A percentile compares a stretch with the other conserved stretches of the same genome.
phyloP scores from a whole-genome alignment of 768 basidiomycete genomes.

The Lentinula sp. region DNA sequence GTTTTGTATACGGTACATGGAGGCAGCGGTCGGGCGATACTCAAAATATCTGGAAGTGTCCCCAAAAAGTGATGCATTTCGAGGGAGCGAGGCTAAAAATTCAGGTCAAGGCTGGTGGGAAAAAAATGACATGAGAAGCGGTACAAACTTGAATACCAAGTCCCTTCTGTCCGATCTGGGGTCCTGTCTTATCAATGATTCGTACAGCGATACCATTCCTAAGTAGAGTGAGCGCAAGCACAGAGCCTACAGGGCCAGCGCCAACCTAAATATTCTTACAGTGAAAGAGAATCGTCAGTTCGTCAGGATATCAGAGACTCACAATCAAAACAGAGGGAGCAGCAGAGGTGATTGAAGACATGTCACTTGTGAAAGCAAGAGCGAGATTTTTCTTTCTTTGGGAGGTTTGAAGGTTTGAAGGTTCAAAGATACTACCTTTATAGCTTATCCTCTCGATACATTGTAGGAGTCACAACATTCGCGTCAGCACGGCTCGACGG shows the following conservation, averaged over 20 bases:
- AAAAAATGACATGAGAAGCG: no score
- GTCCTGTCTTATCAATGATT: constrained; percentile 5
- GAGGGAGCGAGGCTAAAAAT: background rate
- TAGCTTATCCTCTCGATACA: background rate
- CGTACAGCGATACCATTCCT: constrained; percentile 8
- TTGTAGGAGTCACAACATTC: background rate
- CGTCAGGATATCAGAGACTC: background rate
- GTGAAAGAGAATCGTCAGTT: no score
- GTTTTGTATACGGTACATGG: background rate
- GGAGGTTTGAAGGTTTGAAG: no score
- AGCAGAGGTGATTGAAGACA: background rate
- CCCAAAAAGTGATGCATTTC: constrained; percentile 23
- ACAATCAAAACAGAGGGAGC: background rate
- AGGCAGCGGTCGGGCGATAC: background rate
- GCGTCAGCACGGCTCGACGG: background rate
- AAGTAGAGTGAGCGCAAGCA: constrained; percentile 7
- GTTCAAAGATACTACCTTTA: background rate
- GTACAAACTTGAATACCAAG: constrained; percentile 5
- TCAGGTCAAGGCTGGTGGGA: background rate
- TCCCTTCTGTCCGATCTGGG: constrained; percentile 6
- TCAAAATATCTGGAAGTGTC: constrained; percentile 15
- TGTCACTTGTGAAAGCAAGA: background rate
- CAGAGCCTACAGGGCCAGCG: constrained; percentile 9
- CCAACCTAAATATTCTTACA: constrained; percentile 6
- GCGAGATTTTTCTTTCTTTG: no score